Conservation (phyloP, 495 filamentous ascomycete species). For the Hypomontagnella monticulosa region DNA sequence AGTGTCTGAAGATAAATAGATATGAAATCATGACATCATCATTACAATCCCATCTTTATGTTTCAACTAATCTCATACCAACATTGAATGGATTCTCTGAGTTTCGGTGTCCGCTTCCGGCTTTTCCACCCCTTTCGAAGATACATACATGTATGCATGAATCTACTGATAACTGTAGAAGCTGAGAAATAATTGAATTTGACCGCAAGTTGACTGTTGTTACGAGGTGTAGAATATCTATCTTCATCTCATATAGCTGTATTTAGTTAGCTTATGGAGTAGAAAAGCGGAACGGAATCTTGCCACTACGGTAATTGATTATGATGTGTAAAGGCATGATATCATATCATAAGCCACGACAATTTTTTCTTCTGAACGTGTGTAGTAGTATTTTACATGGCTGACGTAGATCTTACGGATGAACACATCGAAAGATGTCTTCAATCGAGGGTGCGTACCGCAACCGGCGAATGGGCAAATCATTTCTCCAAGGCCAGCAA, state of each 20-base stretch:
- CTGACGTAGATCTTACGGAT: conserved; percentile 12
- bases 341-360: conserved; percentile 8
- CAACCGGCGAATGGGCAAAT: neutral
- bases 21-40: neutral
- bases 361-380: neutral
- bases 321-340: conserved; percentile 27
- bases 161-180: too few species aligned
- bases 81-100: too few species aligned
- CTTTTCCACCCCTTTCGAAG: neutral
- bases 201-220: neutral
- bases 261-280: conserved; percentile 25
- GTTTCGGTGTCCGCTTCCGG: too few species aligned
- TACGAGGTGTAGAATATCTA: conserved; percentile 15
- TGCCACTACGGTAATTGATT: conserved; percentile 24
- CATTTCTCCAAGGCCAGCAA: neutral
- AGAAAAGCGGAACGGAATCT: conserved; percentile 15
- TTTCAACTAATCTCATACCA: too few species aligned
- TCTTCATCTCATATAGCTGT: conserved; percentile 20
- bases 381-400: conserved; percentile 4
- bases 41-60: too few species aligned
- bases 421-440: neutral
- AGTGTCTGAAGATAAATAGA: neutral
- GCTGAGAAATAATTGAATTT: too few species aligned
- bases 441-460: neutral
- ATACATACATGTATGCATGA: neutral